phyloP scores from a whole-genome alignment of 139 green algal genomes.

The Chlorella ohadii region DNA sequence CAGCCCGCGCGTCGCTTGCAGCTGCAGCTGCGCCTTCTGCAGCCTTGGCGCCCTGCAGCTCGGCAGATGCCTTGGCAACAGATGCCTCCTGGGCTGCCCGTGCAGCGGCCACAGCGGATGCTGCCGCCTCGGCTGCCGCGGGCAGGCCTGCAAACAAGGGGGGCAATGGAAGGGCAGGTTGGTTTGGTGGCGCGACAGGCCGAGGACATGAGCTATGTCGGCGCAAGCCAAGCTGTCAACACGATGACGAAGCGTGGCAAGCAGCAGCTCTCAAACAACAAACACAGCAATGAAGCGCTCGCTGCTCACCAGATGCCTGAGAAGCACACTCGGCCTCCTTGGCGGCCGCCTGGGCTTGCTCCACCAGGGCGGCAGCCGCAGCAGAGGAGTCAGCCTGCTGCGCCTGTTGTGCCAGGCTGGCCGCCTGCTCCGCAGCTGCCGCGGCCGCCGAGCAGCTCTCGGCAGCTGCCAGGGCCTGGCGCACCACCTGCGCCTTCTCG shows the following conservation, averaged over 20 bases:
- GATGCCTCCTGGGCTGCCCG: neutral
- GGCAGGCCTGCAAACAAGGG: neutral
- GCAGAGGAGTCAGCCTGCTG: neutral
- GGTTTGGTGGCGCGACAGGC: too few relatives aligned
- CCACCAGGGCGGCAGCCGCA: neutral
- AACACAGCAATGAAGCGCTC: too few relatives aligned
- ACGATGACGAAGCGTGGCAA: too few relatives aligned
- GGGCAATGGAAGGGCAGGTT: too few relatives aligned
- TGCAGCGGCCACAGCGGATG: neutral
- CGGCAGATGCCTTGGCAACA: neutral
- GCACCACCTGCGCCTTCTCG: neutral
- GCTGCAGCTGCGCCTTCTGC: neutral
- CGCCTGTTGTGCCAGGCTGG: constrained; percentile 9
- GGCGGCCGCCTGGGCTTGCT: neutral
- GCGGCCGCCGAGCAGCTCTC: neutral
- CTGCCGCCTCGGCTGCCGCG: neutral
- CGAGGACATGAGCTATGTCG: too few relatives aligned
- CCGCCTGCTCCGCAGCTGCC: neutral
- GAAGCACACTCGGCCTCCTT: neutral
- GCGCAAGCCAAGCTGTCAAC: too few relatives aligned
- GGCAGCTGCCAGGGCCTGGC: constrained; percentile 7
- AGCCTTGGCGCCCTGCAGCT: neutral
- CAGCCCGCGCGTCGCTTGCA: neutral
- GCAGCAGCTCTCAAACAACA: too few relatives aligned
- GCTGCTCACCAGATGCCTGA: neutral